Evolutionary conservation across 2,329 filamentous ascomycete genomes (phyloP), one percentile per base, ranked within the genome.

Genomic region (Juglanconis oblonga): DNA sequence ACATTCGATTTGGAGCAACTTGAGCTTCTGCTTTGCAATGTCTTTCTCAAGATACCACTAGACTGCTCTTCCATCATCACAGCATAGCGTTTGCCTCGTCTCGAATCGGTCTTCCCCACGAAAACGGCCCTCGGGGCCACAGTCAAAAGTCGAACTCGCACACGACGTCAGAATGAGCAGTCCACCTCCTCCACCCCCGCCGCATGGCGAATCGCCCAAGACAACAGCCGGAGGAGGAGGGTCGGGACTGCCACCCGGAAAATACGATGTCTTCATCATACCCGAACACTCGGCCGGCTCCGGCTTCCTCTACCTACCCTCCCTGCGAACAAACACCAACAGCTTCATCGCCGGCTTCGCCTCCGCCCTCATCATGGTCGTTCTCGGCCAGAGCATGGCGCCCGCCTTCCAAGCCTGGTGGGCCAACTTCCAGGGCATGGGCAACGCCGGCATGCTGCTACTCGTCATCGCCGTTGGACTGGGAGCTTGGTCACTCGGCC

Each of bases 221-320:
- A 85, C 84, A 24, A 81, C 85, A 55, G 81, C 85, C 42, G 74
- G 80, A 14, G 73, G 76, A 57, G 71, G 73, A 57, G 71, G 73
- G n/a, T 79, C 80, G 32, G 89, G 90, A 59, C 79, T 97, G 52
- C 94, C 94, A 3, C 83, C 90, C 1, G 93, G 94, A 58, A 96
- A 95, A 72, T 98, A 97, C 76, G 94, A 98, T 78, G 96, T 98
- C 71, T 97, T 97, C 78, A 89, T 97, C 72, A 93, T 98, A 69
- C 94, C 94, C 7, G 91, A 93, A 51, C 92, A 97, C 74, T 94
- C 92, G 10, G 84, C 93, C 6, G 94, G 94, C 56, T 86, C 87
- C 0, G 94, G 94, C 38, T 97, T 97, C 74, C 80, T 98, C 33
- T 97, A 98, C 73, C 84, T 98, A n/a, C 94, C 94, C 0, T 97